Percentiles rank a stretch among this genome's conserved stretches.
Conservation (phyloP, 2,329 filamentous ascomycete species). For the Fusarium guadeloupense region DNA sequence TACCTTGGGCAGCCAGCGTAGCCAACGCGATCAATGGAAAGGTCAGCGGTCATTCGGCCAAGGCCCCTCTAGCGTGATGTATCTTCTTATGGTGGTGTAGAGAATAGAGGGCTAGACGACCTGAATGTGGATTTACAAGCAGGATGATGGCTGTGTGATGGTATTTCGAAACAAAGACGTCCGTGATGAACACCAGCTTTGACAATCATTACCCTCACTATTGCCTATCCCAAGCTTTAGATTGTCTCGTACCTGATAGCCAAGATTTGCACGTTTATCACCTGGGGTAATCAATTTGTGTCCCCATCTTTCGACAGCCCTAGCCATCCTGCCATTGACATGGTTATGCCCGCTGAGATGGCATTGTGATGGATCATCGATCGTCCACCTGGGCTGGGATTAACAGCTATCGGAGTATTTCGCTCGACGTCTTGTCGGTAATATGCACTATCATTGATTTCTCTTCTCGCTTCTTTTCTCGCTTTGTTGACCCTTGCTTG, state of each 20-base stretch:
- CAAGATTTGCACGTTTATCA: constrained; percentile 23
- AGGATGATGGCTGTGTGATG: constrained; percentile 36
- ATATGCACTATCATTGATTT: constrained; percentile 9
- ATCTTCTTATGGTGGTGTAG: constrained; percentile 17
- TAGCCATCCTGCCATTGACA: constrained; percentile 12
- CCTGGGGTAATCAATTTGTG: constrained; percentile 16
- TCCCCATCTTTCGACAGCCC: constrained; percentile 21
- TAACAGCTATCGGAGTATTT: constrained; percentile 35
- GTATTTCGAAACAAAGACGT: constrained; percentile 2
- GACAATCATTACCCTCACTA: constrained; percentile 15
- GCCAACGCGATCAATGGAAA: neutral
- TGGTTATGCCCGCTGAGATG: constrained; percentile 11
- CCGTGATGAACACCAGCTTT: neutral
- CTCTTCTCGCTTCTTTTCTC: constrained; percentile 15
- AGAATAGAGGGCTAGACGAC: constrained; percentile 10
- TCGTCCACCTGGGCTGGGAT: constrained; percentile 19
- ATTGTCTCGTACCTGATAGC: constrained; percentile 24
- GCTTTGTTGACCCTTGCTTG: constrained; percentile 1
- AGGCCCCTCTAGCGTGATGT: constrained; percentile 12
- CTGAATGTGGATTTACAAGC: constrained; percentile 11
- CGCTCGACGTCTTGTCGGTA: constrained; percentile 6
- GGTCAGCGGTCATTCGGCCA: constrained; percentile 26
- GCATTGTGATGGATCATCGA: constrained; percentile 27
- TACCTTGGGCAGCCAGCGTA: constrained; percentile 4
- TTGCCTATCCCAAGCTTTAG: constrained; percentile 6